Evolutionary conservation across 1,139 yeast genomes (phyloP), one percentile per base, ranked within the genome.

Genomic region (Blastobotrys aristatus): DNA sequence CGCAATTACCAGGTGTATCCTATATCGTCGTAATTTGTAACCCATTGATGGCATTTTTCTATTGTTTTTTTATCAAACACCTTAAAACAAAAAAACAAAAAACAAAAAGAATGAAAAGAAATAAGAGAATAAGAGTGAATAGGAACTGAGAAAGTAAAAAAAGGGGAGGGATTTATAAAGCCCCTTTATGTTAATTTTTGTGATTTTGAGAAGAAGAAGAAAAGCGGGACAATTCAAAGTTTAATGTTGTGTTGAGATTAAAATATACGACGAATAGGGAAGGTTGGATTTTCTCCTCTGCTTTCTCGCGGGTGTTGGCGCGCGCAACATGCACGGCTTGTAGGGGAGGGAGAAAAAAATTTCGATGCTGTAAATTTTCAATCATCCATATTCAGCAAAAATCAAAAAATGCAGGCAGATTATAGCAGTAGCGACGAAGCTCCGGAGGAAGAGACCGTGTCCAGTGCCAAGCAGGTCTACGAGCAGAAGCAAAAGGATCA

Each of bases 401-500:
- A 29, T 14, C 14, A 13, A 3, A 24, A 41, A 14, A 22, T 10
- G 18, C 30, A 21, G 10, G 21, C 5, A 24, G 5, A 24, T 24
- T 24, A 24, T 10, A 45, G 49, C 21, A 55, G 55, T 37, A 46
- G 52, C 18, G 60, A 57, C 40, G 53, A 50, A 13, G 59, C 59
- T 3, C 60, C 60, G n/a, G 60, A 57, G 44, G 60, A 57, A 42
- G 60, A 57, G 36, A 53, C 48, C 36, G 50, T 51, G 13, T 18
- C 45, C 17, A 40, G 34, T 2, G 51, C 57, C 4, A 55, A 14
- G 34, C 41, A 16, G 30, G 20, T 6, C 13, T 35, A 20, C 43
- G 43, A 35, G 32, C 39, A n/a, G 47, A 47, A 34, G 43, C 40
- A 29, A 46, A 43, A 21, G 46, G 40, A 39, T 17, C 39, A 30